These are phyloP conservation scores for Podospora australis DNA, from an alignment of 495 filamentous ascomycete genomes.

Conservation along the genomic window DNA sequence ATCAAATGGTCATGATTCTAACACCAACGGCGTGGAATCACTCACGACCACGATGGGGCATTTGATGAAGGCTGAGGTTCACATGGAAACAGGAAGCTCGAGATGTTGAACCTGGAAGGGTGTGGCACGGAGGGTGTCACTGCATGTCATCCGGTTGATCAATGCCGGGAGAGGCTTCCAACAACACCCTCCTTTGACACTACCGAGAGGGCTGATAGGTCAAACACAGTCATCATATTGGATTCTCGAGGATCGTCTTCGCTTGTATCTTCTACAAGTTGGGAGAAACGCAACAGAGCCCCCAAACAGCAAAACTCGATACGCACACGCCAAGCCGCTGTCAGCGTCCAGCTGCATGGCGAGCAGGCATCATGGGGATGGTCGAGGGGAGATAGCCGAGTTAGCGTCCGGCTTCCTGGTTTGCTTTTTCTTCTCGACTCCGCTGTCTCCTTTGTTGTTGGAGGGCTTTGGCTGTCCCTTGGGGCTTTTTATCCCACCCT, in stretches of 20 bases:
- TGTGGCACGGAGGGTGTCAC: neutral
- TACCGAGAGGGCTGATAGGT: neutral
- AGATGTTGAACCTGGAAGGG: too few species aligned
- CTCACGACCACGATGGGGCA: neutral
- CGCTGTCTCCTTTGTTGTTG: neutral
- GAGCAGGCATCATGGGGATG: too few species aligned
- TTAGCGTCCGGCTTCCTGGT: neutral
- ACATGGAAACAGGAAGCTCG: neutral
- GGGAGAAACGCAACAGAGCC: neutral
- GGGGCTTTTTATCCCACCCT: neutral
- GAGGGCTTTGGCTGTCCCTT: neutral
- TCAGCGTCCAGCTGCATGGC: neutral
- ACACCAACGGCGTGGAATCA: neutral
- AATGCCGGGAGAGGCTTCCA: neutral
- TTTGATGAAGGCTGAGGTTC: neutral
- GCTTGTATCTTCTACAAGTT: neutral
- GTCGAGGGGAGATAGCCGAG: neutral
- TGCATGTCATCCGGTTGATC: conserved; percentile 2
- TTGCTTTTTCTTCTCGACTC: too few species aligned
- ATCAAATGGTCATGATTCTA: neutral
- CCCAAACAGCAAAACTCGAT: neutral
- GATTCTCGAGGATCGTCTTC: neutral
- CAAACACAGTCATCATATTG: too few species aligned
- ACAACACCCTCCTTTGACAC: neutral
- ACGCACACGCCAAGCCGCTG: neutral